Percentiles rank a stretch among this genome's conserved stretches.
phyloP scores from a whole-genome alignment of 2,329 filamentous ascomycete genomes.

The Pestalotiopsis sp. region DNA sequence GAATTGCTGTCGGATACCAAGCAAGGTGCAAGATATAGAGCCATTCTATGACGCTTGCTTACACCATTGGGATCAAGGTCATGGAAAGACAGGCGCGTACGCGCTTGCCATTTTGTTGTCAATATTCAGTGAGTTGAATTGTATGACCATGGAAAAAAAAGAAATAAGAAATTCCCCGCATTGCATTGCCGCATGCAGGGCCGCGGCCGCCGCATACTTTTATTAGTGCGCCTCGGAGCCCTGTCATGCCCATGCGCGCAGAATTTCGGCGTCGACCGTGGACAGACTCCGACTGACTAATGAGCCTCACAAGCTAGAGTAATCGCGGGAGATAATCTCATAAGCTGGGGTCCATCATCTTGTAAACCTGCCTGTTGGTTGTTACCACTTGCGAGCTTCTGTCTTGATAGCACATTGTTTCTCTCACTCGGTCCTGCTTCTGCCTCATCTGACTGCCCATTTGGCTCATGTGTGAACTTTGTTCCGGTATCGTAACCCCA shows the following conservation, averaged over 20 bases:
- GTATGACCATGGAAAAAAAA: background rate
- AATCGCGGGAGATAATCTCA: constrained; percentile 9
- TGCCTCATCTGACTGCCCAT: background rate
- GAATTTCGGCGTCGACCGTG: constrained; percentile 1
- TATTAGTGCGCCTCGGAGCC: background rate
- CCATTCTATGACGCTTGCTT: background rate
- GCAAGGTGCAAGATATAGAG: background rate
- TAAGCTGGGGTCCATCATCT: background rate
- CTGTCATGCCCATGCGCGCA: background rate
- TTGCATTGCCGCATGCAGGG: constrained; percentile 12
- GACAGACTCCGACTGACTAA: constrained; percentile 8
- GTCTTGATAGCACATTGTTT: background rate
- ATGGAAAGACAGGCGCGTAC: too few species aligned
- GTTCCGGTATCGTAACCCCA: background rate
- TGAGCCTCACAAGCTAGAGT: constrained; percentile 11
- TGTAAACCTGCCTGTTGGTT: background rate
- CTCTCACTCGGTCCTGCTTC: background rate
- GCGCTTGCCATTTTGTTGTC: background rate
- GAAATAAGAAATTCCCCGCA: constrained; percentile 2
- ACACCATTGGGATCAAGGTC: background rate
- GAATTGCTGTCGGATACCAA: background rate
- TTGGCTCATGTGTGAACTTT: background rate
- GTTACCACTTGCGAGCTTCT: background rate
- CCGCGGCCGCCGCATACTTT: background rate
- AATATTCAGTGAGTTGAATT: background rate